A percentile compares a stretch with the other conserved stretches of the same genome.
These are phyloP conservation scores for Tricholoma matsutake DNA, from an alignment of 768 basidiomycete species.

Conservation along the genomic window DNA sequence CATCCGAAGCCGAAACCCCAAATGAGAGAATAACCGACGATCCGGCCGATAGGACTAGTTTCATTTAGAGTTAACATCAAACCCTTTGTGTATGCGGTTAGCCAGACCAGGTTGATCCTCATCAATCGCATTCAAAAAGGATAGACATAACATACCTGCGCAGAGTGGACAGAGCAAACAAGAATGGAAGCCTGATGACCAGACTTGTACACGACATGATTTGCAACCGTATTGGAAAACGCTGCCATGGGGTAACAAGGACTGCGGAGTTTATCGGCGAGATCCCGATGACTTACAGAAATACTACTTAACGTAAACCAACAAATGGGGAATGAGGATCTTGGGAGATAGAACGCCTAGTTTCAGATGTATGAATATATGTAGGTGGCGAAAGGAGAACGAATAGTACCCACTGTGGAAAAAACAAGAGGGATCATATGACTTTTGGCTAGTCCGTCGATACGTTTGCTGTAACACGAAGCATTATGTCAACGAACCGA, in stretches of 20 bases:
- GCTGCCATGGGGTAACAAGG: slow-evolving; percentile 22
- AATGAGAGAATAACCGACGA: slow-evolving; percentile 21
- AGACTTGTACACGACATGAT: slow-evolving; percentile 11
- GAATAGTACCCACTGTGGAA: slow-evolving; percentile 13
- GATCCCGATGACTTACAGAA: slow-evolving; percentile 22
- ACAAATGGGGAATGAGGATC: neutral
- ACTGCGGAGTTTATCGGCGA: slow-evolving; percentile 18
- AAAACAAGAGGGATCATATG: slow-evolving; percentile 18
- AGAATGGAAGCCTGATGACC: slow-evolving; percentile 14
- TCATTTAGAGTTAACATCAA: slow-evolving; percentile 23
- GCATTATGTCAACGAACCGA: slow-evolving; percentile 11
- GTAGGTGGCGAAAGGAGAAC: neutral
- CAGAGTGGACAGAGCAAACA: slow-evolving; percentile 12
- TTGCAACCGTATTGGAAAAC: slow-evolving; percentile 16
- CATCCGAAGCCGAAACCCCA: slow-evolving; percentile 23
- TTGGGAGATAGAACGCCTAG: slow-evolving; percentile 25
- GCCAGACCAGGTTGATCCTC: neutral
- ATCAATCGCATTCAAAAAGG: neutral
- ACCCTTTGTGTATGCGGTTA: slow-evolving; percentile 10
- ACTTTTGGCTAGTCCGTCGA: slow-evolving; percentile 9
- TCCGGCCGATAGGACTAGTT: slow-evolving; percentile 16
- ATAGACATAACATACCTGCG: slow-evolving; percentile 19
- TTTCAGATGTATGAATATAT: neutral
- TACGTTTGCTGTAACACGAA: neutral
- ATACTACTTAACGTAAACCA: slow-evolving; percentile 12